Conservation (phyloP, 768 basidiomycete species). For the Trametes coccinea region DNA sequence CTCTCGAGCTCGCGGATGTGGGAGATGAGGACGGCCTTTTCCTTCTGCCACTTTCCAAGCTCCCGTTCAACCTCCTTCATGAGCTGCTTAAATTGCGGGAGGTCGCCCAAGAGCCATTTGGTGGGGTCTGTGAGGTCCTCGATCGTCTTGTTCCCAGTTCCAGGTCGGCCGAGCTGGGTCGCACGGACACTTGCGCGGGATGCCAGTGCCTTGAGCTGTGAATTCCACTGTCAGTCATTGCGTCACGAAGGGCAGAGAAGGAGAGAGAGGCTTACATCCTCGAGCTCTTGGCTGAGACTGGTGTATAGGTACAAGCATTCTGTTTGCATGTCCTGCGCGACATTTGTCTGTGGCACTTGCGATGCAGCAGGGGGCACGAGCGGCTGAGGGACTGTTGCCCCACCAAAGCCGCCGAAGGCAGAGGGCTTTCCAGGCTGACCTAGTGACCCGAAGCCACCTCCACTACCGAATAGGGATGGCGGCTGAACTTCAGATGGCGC, state of each 20-base stretch:
- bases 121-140: constrained; percentile 46
- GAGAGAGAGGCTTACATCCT: constrained; percentile 47
- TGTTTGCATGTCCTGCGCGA: constrained; percentile 67
- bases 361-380: constrained; percentile 9
- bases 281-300: constrained; percentile 52
- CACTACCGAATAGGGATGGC: not conserved
- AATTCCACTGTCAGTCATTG: not conserved
- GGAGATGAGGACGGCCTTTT: constrained; percentile 43
- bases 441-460: not conserved
- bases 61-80: constrained; percentile 48
- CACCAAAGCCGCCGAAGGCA: not conserved
- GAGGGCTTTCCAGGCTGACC: not conserved
- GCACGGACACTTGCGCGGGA: constrained; percentile 3
- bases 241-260: not conserved
- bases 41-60: constrained; percentile 45
- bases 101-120: constrained; percentile 59
- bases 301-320: constrained; percentile 56
- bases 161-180: constrained; percentile 30
- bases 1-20: constrained; percentile 59
- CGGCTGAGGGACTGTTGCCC: not conserved
- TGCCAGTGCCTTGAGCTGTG: constrained; percentile 15
- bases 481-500: not conserved
- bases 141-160: constrained; percentile 41
- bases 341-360: constrained; percentile 28
- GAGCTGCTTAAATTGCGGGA: constrained; percentile 50